These are phyloP conservation scores for Geotrichum reessii DNA, from an alignment of 1,139 yeast species.

Conservation along the genomic window DNA sequence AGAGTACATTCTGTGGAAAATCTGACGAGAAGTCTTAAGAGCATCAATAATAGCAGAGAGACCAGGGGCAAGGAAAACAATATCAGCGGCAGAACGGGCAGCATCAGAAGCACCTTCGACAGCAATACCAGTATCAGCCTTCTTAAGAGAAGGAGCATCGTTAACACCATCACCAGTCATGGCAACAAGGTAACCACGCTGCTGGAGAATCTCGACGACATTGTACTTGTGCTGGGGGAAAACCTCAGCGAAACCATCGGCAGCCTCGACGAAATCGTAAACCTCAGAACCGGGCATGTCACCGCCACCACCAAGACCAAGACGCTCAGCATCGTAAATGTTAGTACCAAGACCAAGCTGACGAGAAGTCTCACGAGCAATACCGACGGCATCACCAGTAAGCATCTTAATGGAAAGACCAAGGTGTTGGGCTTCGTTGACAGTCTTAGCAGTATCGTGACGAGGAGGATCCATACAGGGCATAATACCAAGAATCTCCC, in stretches of 20 bases:
- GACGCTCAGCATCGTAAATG: conserved; percentile 65
- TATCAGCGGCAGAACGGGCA: conserved; percentile 75
- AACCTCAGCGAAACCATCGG: conserved; percentile 77
- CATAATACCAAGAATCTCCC: conserved; percentile 69
- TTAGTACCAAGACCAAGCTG: conserved; percentile 67
- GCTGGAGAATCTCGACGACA: conserved; percentile 70
- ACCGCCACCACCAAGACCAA: conserved; percentile 68
- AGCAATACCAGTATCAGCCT: conserved; percentile 78
- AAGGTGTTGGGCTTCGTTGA: conserved; percentile 57
- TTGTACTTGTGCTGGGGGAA: conserved; percentile 80
- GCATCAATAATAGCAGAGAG: conserved; percentile 73
- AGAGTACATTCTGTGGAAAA: conserved; percentile 79
- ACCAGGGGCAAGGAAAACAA: conserved; percentile 76
- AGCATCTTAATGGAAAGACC: conserved; percentile 67
- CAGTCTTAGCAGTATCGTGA: conserved; percentile 66
- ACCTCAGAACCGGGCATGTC: conserved; percentile 69
- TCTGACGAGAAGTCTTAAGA: conserved; percentile 69
- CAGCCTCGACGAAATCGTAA: conserved; percentile 72
- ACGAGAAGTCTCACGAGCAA: conserved; percentile 66
- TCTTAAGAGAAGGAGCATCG: conserved; percentile 74
- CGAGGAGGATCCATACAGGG: conserved; percentile 74
- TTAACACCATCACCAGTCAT: conserved; percentile 83
- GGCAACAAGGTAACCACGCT: conserved; percentile 72
- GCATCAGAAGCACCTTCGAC: conserved; percentile 80
- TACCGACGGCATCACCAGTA: conserved; percentile 73